Base-by-base conservation (phyloP, 2,329 filamentous ascomycete genomes). In the Colletotrichum simmondsii region DNA sequence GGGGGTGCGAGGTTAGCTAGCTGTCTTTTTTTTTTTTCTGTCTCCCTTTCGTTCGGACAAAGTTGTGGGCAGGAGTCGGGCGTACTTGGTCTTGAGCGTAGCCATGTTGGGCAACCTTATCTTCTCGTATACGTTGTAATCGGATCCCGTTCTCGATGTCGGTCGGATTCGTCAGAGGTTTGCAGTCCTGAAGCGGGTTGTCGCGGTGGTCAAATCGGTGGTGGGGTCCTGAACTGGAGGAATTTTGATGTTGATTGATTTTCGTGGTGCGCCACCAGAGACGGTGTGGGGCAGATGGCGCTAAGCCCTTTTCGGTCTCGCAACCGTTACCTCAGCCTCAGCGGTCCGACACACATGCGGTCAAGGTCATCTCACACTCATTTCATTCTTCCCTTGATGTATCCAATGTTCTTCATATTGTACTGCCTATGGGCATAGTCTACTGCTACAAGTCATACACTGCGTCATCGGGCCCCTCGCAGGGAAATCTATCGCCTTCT, bases 191-290 rank as follows among this genome's bases (percentile, higher is more conserved):
- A 73, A 65, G 66, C 66, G 71, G 71, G 42, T 72, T 73, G 71
- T 72, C 71, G 63, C 62, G 63, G 67, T 73, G 71, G 57, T 53
- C 62, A 67, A 54, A 14, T 72, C 59, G 57, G 62, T 73, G 68
- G 71, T 73, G 71, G 71, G 71, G 71, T 72, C 67, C n/a, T 10
- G 28, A 12, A 54, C 42, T n/a, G 16, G 68, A 73, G 63, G 71
- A 68, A 54, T 73, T 73, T 73, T 73, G 71, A 67, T 65, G 52
- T 72, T 69, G 70, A 61, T 72, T 63, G 59, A 71, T 72, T 72
- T 73, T 73, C 71, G 68, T 73, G 71, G 71, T 73, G 71, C 62
- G 71, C 52, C 71, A 68, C 71, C n/a, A 68, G 62, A 62, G 60
- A 42, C 68, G 32, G 35, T 68, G 71, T 71, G 68, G 71, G 58